These are phyloP conservation scores for Clitocybe nebularis DNA, from an alignment of 1,284 basidiomycete species.

Conservation along the genomic window DNA sequence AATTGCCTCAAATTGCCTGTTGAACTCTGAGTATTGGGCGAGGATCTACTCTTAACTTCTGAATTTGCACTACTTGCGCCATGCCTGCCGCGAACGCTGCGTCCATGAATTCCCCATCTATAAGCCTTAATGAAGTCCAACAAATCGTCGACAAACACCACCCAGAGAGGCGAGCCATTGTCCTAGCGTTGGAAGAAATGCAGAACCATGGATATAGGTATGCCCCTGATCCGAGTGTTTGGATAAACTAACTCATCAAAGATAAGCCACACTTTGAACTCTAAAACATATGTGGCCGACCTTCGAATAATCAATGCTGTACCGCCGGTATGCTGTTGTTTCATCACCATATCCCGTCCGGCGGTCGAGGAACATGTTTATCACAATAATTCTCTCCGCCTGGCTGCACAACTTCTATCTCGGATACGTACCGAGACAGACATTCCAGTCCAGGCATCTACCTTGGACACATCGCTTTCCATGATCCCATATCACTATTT, in stretches of 20 bases:
- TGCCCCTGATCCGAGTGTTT: not conserved
- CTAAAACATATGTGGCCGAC: constrained; percentile 33
- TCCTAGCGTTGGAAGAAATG: constrained; percentile 24
- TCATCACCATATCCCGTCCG: constrained; percentile 30
- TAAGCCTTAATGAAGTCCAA: constrained; percentile 24
- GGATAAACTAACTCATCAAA: not conserved
- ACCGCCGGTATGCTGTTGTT: constrained; percentile 25
- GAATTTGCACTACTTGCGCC: too few species aligned
- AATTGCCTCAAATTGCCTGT: too few species aligned
- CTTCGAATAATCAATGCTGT: constrained; percentile 18
- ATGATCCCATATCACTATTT: constrained; percentile 38
- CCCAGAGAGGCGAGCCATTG: constrained; percentile 15
- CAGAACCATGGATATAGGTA: constrained; percentile 28
- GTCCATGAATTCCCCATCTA: constrained; percentile 2
- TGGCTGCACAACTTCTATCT: constrained; percentile 28
- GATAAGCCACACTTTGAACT: constrained; percentile 26
- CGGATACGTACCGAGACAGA: constrained; percentile 33
- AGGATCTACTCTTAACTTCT: too few species aligned
- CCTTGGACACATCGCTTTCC: constrained; percentile 33
- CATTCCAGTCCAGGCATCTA: constrained; percentile 35
- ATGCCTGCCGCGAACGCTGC: not conserved
- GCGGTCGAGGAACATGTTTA: constrained; percentile 15
- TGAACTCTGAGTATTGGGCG: too few species aligned
- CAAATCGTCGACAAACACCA: constrained; percentile 25
- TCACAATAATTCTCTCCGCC: constrained; percentile 29